Evolutionary conservation across 345 rosid genomes (phyloP).

Genomic region (Gossypium australe): DNA sequence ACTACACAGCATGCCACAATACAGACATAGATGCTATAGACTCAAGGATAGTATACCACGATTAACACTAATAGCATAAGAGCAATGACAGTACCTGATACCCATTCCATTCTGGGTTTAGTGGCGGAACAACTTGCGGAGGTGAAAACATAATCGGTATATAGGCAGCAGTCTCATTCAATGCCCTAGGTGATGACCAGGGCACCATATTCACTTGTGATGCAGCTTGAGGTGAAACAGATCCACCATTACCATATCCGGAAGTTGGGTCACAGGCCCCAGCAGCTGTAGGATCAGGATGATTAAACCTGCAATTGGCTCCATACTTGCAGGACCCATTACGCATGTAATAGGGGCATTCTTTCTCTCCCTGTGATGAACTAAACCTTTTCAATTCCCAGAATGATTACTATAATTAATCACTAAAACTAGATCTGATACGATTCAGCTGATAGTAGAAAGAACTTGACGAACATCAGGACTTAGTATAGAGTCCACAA

Average conservation of each 20-base stretch:
- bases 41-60: background rate
- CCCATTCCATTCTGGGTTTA: conserved; percentile 72
- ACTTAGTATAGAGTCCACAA: background rate
- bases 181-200: conserved; percentile 65
- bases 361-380: conserved; percentile 59
- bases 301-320: conserved; percentile 75
- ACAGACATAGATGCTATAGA: background rate
- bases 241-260: conserved; percentile 51
- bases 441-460: background rate
- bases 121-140: conserved; percentile 50
- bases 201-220: conserved; percentile 48
- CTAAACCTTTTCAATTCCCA: conserved; percentile 1
- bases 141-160: conserved; percentile 56
- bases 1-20: background rate
- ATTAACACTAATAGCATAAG: background rate
- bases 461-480: background rate
- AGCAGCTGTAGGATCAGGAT: conserved; percentile 75
- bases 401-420: background rate
- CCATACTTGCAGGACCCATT: conserved; percentile 92
- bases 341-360: conserved; percentile 90
- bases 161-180: conserved; percentile 49
- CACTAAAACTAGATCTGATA: background rate
- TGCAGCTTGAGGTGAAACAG: conserved; percentile 39
- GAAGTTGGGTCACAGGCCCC: conserved; percentile 45
- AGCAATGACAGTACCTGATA: conserved; percentile 52